A percentile compares a stretch with the other conserved stretches of the same genome.
phyloP scores from a whole-genome alignment of 1,139 yeast species.

The Saccharomyces hybrid region DNA sequence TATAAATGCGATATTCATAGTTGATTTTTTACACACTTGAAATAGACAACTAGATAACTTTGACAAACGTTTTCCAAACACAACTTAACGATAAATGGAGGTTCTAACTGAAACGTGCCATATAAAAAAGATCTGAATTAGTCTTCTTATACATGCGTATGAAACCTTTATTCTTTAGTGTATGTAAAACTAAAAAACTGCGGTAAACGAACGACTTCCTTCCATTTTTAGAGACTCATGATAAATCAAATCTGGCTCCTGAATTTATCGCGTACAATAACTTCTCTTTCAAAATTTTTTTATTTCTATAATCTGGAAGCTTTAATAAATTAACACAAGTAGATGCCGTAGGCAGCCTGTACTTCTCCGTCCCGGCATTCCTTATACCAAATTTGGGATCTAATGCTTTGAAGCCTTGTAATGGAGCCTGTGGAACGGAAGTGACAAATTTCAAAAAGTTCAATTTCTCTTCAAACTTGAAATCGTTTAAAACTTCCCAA shows the following conservation, averaged over 20 bases:
- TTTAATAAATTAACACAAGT: slow-evolving; percentile 87
- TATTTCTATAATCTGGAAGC: slow-evolving; percentile 79
- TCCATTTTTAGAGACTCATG: slow-evolving; percentile 31
- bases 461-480: slow-evolving; percentile 52
- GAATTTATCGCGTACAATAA: slow-evolving; percentile 69
- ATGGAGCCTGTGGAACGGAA: slow-evolving; percentile 84
- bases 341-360: slow-evolving; percentile 80
- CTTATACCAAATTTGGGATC: slow-evolving; percentile 77
- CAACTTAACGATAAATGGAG: no score
- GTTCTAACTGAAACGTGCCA: no score
- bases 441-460: slow-evolving; percentile 79
- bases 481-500: slow-evolving; percentile 72
- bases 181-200: neutral
- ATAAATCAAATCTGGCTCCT: slow-evolving; percentile 81
- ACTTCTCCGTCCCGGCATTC: slow-evolving; percentile 49
- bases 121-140: no score
- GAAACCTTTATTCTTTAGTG: neutral
- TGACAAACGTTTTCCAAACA: no score
- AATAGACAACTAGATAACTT: no score
- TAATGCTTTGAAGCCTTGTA: slow-evolving; percentile 72
- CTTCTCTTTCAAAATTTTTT: slow-evolving; percentile 51
- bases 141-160: no score
- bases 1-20: neutral
- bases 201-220: neutral
- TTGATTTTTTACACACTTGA: no score